Evolutionary conservation across 2,329 filamentous ascomycete genomes (phyloP).

Genomic region (Plectosphaerella plurivora): DNA sequence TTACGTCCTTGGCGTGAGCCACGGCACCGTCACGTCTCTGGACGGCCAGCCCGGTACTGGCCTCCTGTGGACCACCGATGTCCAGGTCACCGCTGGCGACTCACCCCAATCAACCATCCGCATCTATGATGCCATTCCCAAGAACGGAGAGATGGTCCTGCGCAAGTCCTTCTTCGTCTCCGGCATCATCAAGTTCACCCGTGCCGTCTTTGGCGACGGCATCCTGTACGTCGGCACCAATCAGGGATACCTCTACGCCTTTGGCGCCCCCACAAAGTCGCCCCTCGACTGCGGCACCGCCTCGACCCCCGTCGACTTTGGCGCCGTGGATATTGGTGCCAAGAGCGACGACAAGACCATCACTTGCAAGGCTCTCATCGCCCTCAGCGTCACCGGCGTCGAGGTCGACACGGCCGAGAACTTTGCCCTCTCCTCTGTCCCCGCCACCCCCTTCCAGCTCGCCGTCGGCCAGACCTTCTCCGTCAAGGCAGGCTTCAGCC

Average conservation of each 20-base stretch:
- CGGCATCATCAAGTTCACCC: constrained; percentile 49
- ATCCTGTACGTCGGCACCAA: constrained; percentile 47
- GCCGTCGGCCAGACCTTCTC: constrained; percentile 31
- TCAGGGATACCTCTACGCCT: constrained; percentile 46
- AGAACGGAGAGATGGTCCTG: constrained; percentile 37
- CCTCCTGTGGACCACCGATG: constrained; percentile 51
- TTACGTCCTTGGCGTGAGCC: constrained; percentile 48
- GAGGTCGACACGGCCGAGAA: constrained; percentile 25
- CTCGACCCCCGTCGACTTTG: constrained; percentile 35
- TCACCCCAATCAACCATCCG: constrained; percentile 37
- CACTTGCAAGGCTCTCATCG: constrained; percentile 42
- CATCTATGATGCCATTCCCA: constrained; percentile 46
- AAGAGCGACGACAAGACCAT: constrained; percentile 22
- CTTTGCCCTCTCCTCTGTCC: constrained; percentile 28
- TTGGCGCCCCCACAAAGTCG: constrained; percentile 48
- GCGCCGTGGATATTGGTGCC: constrained; percentile 34
- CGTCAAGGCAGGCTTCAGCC: constrained; percentile 40
- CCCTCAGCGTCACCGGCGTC: constrained; percentile 33
- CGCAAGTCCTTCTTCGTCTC: constrained; percentile 46
- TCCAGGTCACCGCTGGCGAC: constrained; percentile 25
- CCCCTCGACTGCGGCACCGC: constrained; percentile 46
- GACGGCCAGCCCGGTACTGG: constrained; percentile 48
- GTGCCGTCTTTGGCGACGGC: constrained; percentile 52
- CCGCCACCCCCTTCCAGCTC: constrained; percentile 22
- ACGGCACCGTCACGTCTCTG: constrained; percentile 51